Evolutionary conservation across 345 rosid species (phyloP).

Genomic region (thale cress (Arabidopsis thaliana)): DNA sequence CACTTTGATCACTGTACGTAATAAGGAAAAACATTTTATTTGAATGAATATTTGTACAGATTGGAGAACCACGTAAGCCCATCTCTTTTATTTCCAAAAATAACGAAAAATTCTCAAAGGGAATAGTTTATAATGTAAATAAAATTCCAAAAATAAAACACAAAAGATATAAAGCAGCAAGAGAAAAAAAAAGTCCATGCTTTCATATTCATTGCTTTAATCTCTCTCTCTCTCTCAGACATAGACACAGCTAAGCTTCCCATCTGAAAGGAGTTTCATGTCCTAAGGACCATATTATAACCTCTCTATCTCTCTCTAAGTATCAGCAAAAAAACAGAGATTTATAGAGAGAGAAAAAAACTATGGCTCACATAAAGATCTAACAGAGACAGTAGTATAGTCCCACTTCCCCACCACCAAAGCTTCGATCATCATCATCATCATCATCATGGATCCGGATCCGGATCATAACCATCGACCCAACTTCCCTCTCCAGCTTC

Average conservation of each 20-base stretch:
- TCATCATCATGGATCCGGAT: slow-evolving; percentile 74
- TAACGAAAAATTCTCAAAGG: slow-evolving; percentile 37
- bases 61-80: slow-evolving; percentile 36
- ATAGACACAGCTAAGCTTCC: slow-evolving; percentile 56
- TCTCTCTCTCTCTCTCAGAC: slow-evolving; percentile 36
- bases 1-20: slow-evolving; percentile 32
- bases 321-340: slow-evolving; percentile 29
- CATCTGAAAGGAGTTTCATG: slow-evolving; percentile 57
- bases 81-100: slow-evolving; percentile 38
- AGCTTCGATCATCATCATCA: slow-evolving; percentile 40
- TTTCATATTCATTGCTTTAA: slow-evolving; percentile 74
- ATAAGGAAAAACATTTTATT: background rate
- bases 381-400: slow-evolving; percentile 44
- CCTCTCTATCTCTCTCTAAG: slow-evolving; percentile 39
- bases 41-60: slow-evolving; percentile 37
- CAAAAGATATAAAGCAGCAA: slow-evolving; percentile 38
- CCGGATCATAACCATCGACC: slow-evolving; percentile 61
- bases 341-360: slow-evolving; percentile 31
- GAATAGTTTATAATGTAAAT: slow-evolving; percentile 46
- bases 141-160: slow-evolving; percentile 38
- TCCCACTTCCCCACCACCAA: slow-evolving; percentile 65
- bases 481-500: slow-evolving; percentile 81
- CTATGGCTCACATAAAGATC: slow-evolving; percentile 46
- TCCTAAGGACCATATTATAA: slow-evolving; percentile 44
- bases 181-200: slow-evolving; percentile 46